phyloP scores from a whole-genome alignment of 495 filamentous ascomycete species.

The Xylaria acuta region DNA sequence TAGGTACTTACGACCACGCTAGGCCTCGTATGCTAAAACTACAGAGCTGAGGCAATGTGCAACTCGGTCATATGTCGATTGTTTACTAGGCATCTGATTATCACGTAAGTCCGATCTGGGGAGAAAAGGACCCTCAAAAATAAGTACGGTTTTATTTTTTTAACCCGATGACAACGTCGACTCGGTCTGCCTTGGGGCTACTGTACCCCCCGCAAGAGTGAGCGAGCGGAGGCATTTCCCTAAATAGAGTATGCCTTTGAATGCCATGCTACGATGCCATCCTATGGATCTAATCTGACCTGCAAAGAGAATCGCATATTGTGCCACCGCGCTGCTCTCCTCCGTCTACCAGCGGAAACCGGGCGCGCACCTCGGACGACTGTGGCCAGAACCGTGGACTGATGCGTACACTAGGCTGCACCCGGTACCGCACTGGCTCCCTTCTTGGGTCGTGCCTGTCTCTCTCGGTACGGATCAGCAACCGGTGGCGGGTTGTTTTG shows the following conservation, averaged over 20 bases:
- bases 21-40: not conserved
- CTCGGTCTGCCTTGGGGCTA: not conserved
- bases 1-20: not conserved
- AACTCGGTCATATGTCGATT: too few relatives aligned
- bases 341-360: not conserved
- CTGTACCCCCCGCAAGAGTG: too few relatives aligned
- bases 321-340: not conserved
- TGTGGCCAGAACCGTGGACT: too few relatives aligned
- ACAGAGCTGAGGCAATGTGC: too few relatives aligned
- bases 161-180: not conserved
- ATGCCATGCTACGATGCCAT: not conserved
- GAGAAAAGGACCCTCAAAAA: not conserved
- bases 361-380: not conserved
- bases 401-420: not conserved
- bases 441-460: not conserved
- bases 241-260: too few relatives aligned
- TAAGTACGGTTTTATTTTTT: not conserved
- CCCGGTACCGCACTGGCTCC: not conserved
- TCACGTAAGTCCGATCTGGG: not conserved
- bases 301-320: slow-evolving; percentile 16
- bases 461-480: not conserved
- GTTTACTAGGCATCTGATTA: too few relatives aligned
- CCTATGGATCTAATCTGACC: not conserved
- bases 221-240: too few relatives aligned
- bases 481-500: not conserved